Base-by-base conservation (phyloP, 306 rosid species). In the Clitoria ternatea region DNA sequence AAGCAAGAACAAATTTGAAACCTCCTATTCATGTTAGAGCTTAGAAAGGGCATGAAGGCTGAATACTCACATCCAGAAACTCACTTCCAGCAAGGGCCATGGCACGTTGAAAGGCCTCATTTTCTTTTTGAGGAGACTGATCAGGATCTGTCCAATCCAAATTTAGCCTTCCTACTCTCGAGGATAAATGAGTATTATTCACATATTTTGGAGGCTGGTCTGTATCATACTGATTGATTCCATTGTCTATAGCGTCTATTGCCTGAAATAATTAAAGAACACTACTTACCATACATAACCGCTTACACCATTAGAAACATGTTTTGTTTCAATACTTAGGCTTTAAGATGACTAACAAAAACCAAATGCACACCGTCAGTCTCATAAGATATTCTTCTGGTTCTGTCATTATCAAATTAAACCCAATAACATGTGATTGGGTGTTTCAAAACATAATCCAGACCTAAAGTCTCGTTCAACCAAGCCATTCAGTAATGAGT, bases 191-290 rank as follows among this genome's bases (percentile, higher is more conserved):
- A 56, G 99, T 91, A 45, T 95, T 95, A 52, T 95, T 95, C 78
- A 95, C 96, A 77, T 91, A 95, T 74, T 81, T 89, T 56, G 99
- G 96, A 69, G 96, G 91, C 82, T 89, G 85, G 65, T 95, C 96
- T 0, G 92, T 89, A 76, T 95, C 96, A 18, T 86, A 95, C 61
- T 47, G 92, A 82, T 89, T 91, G 78, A 95, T 89, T 54, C 99
- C 99, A 17, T 95, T 95, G 87, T 95, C 99, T 69, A 86, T 42
- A 49, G 97, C 99, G 87, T 95, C 99, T 79, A 95, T 89, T 62
- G 96, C 99, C 99, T 95, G 85, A 72, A 15, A 74, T 70, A 59
- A 71, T 47, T 20, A 81, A 55, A 49, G 11, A 83, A 48, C 13
- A 54, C 24, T 17, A 29, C 45, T 69, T 23, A 14, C 63, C 48